phyloP scores from a whole-genome alignment of 495 filamentous ascomycete species.

The Penicillium bialowiezense region DNA sequence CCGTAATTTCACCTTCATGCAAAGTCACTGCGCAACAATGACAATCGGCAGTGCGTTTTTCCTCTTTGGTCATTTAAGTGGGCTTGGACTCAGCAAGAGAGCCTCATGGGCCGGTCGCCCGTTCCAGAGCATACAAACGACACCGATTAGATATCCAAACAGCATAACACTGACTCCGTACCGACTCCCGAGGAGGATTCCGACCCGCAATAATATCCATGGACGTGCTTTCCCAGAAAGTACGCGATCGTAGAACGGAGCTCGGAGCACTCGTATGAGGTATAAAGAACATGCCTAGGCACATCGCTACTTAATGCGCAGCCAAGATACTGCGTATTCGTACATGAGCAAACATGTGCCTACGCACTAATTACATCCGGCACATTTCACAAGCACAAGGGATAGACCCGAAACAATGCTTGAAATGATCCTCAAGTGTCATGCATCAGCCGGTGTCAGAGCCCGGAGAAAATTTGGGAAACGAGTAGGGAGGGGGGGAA shows the following conservation, averaged over 20 bases:
- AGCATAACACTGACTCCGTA: too few species aligned
- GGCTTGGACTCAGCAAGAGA: background rate
- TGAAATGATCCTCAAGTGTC: slow-evolving; percentile 1
- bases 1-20: slow-evolving; percentile 6
- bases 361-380: slow-evolving; percentile 3
- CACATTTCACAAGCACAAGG: slow-evolving; percentile 7
- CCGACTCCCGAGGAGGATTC: too few species aligned
- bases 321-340: too few species aligned
- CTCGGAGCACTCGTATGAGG: background rate
- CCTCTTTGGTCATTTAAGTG: slow-evolving; percentile 5
- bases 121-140: background rate
- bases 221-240: too few species aligned
- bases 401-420: background rate
- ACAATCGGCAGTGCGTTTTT: slow-evolving; percentile 3
- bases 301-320: background rate
- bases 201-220: background rate
- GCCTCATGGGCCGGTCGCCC: slow-evolving; percentile 18
- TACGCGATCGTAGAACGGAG: too few species aligned
- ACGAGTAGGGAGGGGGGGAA: background rate
- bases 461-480: slow-evolving; percentile 5
- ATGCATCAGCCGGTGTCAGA: slow-evolving; percentile 6
- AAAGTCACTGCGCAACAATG: slow-evolving; percentile 6
- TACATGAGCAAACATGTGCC: background rate
- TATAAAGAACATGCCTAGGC: background rate
- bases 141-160: background rate